A percentile compares a stretch with the other conserved stretches of the same genome.
Conservation (phyloP, 179 eudicot genomes). For the Amaranthus tricolor region DNA sequence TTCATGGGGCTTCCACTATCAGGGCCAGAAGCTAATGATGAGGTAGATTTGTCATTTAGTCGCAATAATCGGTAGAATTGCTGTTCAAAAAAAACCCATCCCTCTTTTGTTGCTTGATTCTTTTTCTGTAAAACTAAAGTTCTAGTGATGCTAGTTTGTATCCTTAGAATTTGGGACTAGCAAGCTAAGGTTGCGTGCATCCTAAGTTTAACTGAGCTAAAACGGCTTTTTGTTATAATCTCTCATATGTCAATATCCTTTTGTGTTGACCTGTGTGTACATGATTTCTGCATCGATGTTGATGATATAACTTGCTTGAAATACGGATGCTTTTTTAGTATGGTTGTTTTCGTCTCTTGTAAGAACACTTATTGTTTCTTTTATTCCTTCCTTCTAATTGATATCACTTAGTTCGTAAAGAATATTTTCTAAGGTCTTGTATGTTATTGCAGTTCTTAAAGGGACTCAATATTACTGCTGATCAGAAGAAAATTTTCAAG, state of each 20-base stretch:
- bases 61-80: not conserved
- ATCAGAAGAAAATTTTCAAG: slow-evolving; percentile 78
- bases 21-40: slow-evolving; percentile 79
- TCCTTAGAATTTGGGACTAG: not conserved
- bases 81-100: not conserved
- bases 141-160: not conserved
- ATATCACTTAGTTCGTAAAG: too few relatives aligned
- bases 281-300: too few relatives aligned
- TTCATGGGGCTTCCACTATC: slow-evolving; percentile 78
- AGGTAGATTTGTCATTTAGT: slow-evolving; percentile 38
- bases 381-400: too few relatives aligned
- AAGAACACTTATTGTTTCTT: too few relatives aligned
- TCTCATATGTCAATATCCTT: not conserved
- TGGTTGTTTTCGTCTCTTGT: not conserved
- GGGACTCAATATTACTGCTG: slow-evolving; percentile 72
- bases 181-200: not conserved
- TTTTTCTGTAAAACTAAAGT: too few relatives aligned
- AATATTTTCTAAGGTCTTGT: slow-evolving; percentile 5
- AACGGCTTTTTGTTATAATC: not conserved
- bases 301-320: not conserved
- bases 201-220: not conserved
- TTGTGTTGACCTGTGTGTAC: not conserved
- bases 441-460: slow-evolving; percentile 57
- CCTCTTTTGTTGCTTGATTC: not conserved
- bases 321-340: not conserved